phyloP scores from a whole-genome alignment of 345 rosid species.

The Litchi chinensis region DNA sequence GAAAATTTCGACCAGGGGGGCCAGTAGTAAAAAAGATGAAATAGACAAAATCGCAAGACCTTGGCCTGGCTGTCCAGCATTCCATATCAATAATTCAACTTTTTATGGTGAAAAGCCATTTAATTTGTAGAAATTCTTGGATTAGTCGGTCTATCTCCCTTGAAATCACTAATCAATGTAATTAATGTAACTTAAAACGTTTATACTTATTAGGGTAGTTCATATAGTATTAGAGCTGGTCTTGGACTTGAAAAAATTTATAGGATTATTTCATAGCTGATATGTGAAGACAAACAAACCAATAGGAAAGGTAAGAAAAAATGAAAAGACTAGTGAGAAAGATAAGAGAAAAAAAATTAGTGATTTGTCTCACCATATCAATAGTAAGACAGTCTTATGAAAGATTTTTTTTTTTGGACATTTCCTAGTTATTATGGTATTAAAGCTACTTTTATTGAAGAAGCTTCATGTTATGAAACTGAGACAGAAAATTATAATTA shows the following conservation, averaged over 20 bases:
- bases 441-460: background rate
- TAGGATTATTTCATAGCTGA: no score
- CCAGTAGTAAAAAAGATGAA: slow-evolving; percentile 19
- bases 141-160: background rate
- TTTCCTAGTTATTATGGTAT: no score
- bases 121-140: background rate
- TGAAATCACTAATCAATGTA: background rate
- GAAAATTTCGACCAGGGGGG: slow-evolving; percentile 7
- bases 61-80: slow-evolving; percentile 16
- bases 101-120: background rate
- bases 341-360: no score
- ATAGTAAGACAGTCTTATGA: no score
- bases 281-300: no score
- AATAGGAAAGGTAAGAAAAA: no score
- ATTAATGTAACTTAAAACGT: background rate
- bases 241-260: no score
- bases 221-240: background rate
- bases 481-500: no score
- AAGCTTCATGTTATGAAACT: background rate
- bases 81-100: slow-evolving; percentile 12
- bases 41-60: slow-evolving; percentile 10
- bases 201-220: background rate
- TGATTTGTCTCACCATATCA: no score
- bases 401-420: no score
- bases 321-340: no score